phyloP scores from a whole-genome alignment of 1,284 basidiomycete genomes.

The Blastosporella zonata region DNA sequence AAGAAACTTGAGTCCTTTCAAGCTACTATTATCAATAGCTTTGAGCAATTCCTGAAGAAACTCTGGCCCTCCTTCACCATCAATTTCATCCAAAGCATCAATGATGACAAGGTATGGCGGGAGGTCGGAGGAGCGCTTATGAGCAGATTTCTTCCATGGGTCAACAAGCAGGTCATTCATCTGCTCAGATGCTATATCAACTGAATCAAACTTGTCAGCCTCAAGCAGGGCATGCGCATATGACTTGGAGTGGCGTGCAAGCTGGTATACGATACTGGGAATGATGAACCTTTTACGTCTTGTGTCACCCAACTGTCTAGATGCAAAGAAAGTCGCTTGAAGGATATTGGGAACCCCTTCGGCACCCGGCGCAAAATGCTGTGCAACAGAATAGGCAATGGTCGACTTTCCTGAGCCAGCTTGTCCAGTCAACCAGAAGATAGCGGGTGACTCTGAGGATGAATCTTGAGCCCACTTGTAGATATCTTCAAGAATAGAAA shows the following conservation, averaged over 20 bases:
- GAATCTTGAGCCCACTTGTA: conserved; percentile 14
- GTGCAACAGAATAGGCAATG: conserved; percentile 18
- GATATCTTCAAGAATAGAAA: conserved; percentile 15
- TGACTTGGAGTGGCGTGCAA: conserved; percentile 18
- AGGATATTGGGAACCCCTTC: conserved; percentile 4
- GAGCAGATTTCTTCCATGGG: conserved; percentile 19
- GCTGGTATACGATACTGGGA: conserved; percentile 21
- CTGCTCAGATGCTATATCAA: conserved; percentile 19
- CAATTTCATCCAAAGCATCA: conserved; percentile 25
- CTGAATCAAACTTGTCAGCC: conserved; percentile 8
- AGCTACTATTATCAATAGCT: not conserved
- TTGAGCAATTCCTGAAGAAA: conserved; percentile 15
- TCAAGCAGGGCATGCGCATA: conserved; percentile 16
- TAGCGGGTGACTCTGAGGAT: conserved; percentile 1
- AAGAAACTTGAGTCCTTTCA: conserved; percentile 15
- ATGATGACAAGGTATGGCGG: conserved; percentile 19
- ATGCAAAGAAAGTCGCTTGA: conserved; percentile 22
- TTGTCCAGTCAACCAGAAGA: conserved; percentile 15
- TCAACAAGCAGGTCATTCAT: conserved; percentile 19
- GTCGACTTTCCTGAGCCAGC: conserved; percentile 14
- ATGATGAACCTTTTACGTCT: conserved; percentile 13
- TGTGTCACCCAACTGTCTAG: conserved; percentile 20
- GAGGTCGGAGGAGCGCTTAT: conserved; percentile 2
- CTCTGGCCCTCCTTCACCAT: conserved; percentile 10
- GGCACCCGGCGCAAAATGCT: conserved; percentile 13